Evolutionary conservation across 2,329 filamentous ascomycete species (phyloP).

Genomic region (Fusarium nisikadoi): DNA sequence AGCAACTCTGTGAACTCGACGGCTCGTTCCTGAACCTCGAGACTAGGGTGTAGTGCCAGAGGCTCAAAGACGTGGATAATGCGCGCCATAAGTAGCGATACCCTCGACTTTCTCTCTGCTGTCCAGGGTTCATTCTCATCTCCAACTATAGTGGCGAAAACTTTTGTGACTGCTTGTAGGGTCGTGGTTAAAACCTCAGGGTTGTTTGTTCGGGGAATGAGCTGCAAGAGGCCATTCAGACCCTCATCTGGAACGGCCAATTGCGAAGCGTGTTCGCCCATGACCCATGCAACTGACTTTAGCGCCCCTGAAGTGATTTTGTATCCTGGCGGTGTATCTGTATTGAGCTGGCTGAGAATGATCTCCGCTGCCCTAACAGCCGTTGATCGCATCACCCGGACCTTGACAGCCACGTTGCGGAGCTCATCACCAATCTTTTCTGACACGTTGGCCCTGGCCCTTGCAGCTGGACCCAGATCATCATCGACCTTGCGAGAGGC

Average conservation of each 20-base stretch:
- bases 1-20: conserved; percentile 93
- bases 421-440: conserved; percentile 85
- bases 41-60: conserved; percentile 80
- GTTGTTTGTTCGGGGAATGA: conserved; percentile 65
- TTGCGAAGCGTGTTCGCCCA: conserved; percentile 86
- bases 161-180: conserved; percentile 85
- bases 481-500: conserved; percentile 55
- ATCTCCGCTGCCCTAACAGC: conserved; percentile 87
- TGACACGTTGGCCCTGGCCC: conserved; percentile 61
- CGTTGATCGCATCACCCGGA: conserved; percentile 81
- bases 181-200: conserved; percentile 79
- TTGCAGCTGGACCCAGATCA: conserved; percentile 48
- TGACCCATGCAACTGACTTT: conserved; percentile 82
- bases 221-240: conserved; percentile 78
- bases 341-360: conserved; percentile 69
- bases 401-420: conserved; percentile 90
- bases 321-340: conserved; percentile 65
- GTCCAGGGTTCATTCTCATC: conserved; percentile 76
- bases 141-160: conserved; percentile 79
- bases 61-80: conserved; percentile 85
- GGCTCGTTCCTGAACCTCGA: conserved; percentile 94
- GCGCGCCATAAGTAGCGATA: conserved; percentile 81
- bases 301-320: conserved; percentile 73
- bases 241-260: conserved; percentile 76
- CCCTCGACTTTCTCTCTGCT: conserved; percentile 75